phyloP scores from a whole-genome alignment of 176 grass and related monocot genomes.

The Oryza glumipatula region DNA sequence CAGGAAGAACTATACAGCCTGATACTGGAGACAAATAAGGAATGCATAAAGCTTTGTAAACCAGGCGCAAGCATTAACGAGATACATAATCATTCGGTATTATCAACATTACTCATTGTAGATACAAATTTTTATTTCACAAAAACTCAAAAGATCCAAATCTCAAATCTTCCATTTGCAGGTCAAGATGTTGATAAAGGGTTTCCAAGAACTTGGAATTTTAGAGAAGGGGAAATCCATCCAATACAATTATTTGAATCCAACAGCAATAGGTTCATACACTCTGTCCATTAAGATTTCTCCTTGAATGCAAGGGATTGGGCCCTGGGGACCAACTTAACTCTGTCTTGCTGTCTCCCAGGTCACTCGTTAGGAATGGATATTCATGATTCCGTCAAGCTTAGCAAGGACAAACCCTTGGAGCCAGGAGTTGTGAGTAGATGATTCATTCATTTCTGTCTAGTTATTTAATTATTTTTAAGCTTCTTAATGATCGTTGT shows the following conservation, averaged over 20 bases:
- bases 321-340: slow-evolving; percentile 28
- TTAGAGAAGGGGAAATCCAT: slow-evolving; percentile 62
- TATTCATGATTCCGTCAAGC: slow-evolving; percentile 72
- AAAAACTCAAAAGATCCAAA: not conserved
- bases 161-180: slow-evolving; percentile 28
- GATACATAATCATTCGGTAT: slow-evolving; percentile 84
- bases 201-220: slow-evolving; percentile 83
- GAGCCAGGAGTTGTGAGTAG: slow-evolving; percentile 84
- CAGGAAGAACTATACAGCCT: slow-evolving; percentile 94
- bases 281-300: slow-evolving; percentile 25
- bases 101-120: not conserved
- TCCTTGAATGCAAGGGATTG: slow-evolving; percentile 33
- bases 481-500: not conserved
- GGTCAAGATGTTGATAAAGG: slow-evolving; percentile 79
- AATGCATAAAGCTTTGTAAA: slow-evolving; percentile 94
- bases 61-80: slow-evolving; percentile 73
- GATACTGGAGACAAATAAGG: slow-evolving; percentile 94
- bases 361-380: slow-evolving; percentile 96
- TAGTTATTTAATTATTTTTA: not conserved
- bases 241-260: slow-evolving; percentile 86
- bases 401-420: slow-evolving; percentile 60
- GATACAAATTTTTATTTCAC: not conserved
- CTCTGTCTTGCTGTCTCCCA: slow-evolving; percentile 38
- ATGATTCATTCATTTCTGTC: not conserved
- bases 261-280: slow-evolving; percentile 81